A percentile compares a stretch with the other conserved stretches of the same genome.
Evolutionary conservation across 257 asterid genomes (phyloP).

Genomic region (Rehmannia glutinosa): DNA sequence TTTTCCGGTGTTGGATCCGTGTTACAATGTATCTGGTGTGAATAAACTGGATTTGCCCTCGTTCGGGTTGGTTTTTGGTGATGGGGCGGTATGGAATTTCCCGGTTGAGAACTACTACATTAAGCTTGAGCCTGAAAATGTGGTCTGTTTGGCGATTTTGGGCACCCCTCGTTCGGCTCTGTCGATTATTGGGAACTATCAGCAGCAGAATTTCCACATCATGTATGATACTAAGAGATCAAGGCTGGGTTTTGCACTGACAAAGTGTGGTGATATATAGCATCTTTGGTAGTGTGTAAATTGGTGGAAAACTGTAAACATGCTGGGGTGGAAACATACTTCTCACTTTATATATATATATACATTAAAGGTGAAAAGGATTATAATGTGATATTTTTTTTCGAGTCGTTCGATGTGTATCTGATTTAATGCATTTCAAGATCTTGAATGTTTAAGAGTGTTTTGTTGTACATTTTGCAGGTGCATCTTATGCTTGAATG

Average conservation of each 20-base stretch:
- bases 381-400: background rate
- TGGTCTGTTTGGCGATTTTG: constrained; percentile 56
- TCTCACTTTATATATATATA: too few relatives aligned
- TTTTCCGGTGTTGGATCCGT: too few relatives aligned
- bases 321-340: background rate
- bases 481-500: too few relatives aligned
- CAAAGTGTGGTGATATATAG: constrained; percentile 45
- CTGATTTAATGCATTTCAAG: background rate
- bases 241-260: too few relatives aligned
- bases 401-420: background rate
- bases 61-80: constrained; percentile 45
- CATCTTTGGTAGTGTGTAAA: constrained; percentile 27
- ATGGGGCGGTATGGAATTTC: constrained; percentile 65
- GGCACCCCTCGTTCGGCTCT: constrained; percentile 54
- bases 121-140: constrained; percentile 50
- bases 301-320: constrained; percentile 20
- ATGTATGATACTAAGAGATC: too few relatives aligned
- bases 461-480: background rate
- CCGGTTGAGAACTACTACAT: constrained; percentile 61
- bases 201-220: too few relatives aligned
- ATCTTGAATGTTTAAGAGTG: background rate
- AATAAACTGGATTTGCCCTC: constrained; percentile 46
- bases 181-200: too few relatives aligned
- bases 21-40: too few relatives aligned
- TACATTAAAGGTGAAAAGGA: background rate